Evolutionary conservation across 495 filamentous ascomycete genomes (phyloP).

Genomic region (Aspergillus ostianus): DNA sequence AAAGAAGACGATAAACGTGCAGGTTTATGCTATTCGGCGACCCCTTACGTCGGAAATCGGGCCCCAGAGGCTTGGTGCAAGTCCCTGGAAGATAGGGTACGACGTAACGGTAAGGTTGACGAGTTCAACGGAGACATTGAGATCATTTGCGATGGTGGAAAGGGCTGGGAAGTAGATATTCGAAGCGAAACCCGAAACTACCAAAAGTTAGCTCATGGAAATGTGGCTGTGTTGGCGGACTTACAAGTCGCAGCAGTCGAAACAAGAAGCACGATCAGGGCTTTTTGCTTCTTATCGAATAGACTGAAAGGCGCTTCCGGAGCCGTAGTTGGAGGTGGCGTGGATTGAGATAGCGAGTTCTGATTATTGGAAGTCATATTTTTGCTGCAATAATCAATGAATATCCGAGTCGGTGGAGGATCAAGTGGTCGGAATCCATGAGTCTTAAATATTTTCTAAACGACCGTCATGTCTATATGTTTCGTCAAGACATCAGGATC

Average conservation of each 20-base stretch:
- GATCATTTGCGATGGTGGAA: slow-evolving; percentile 41
- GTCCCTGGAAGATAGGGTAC: slow-evolving; percentile 51
- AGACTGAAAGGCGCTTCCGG: slow-evolving; percentile 41
- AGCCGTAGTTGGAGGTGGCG: neutral
- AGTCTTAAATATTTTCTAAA: too few relatives aligned
- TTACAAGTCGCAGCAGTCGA: slow-evolving; percentile 49
- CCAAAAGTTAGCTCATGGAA: slow-evolving; percentile 3
- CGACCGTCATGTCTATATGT: neutral
- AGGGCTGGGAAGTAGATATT: slow-evolving; percentile 56
- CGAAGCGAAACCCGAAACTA: slow-evolving; percentile 53
- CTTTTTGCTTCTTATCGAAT: slow-evolving; percentile 47
- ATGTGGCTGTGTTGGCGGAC: neutral
- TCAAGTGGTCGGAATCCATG: too few relatives aligned
- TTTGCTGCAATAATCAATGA: neutral
- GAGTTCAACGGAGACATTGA: slow-evolving; percentile 41
- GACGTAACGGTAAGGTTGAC: slow-evolving; percentile 53
- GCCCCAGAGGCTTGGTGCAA: slow-evolving; percentile 53
- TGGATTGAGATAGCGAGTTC: neutral
- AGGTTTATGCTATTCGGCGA: slow-evolving; percentile 44
- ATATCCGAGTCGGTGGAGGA: too few relatives aligned
- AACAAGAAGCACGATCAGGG: slow-evolving; percentile 43
- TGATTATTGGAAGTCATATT: neutral
- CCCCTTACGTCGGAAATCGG: slow-evolving; percentile 49
- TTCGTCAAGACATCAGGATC: neutral
- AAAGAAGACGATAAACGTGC: slow-evolving; percentile 47